Evolutionary conservation across 345 rosid genomes (phyloP), one percentile per base, ranked within the genome.

Genomic region (Odontarrhena argentea): DNA sequence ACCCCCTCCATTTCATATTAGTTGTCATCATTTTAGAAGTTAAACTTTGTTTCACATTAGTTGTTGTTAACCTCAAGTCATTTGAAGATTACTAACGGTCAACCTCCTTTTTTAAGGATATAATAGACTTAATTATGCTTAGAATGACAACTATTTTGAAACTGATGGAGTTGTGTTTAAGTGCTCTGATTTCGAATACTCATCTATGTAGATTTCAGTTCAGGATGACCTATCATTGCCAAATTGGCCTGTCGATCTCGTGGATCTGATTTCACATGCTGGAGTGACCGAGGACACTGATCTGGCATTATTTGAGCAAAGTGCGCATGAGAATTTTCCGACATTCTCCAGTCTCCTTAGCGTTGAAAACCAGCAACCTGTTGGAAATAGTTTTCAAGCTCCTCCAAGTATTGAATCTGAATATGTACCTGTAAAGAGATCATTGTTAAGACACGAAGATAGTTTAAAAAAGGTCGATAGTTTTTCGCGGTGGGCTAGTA

Each of bases 391-490:
- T 77, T 74, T 61, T 55, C 71, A 79, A 26, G 40, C 53, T 71
- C 75, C 56, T 52, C 76, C 43, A 51, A 61, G 53, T 66, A 78
- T 70, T 42, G 88, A 80, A 73, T 37, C 63, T 63, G 76, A 77
- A 38, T 60, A 18, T 74, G 32, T 35, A 40, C 40, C 68, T 36
- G 55, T 68, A 40, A 89, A 77, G 79, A 81, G 76, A 61, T 65
- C 81, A 45, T 81, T 92, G 40, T 57, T 84, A 24, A 82, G 83
- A 63, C 79, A 76, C 32, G 88, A 84, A 53, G 86, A 89, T 38
- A 76, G 85, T 70, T 77, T 92, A 79, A 86, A 86, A 68, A 89
- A 92, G 70, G 96, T 87, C 45, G 98, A 92, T 64, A 92, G 98
- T 78, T 92, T 92, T 69, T 85, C 95, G 64, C 82, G 95, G 30